These are phyloP conservation scores for Croton setiger DNA, from an alignment of 441 rosid genomes.

Conservation along the genomic window DNA sequence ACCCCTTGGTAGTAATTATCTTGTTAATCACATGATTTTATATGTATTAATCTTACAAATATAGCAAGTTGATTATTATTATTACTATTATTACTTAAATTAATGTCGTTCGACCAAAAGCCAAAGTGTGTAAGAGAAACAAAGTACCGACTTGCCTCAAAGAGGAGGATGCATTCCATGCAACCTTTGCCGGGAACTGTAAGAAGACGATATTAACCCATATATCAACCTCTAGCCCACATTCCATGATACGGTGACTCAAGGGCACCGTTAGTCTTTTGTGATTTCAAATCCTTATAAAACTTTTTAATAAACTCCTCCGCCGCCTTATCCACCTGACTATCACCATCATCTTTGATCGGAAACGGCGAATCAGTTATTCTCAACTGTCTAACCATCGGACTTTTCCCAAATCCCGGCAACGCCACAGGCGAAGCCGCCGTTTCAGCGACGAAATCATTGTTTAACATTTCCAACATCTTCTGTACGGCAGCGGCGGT, in stretches of 20 bases:
- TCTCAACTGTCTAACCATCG: slow-evolving; percentile 66
- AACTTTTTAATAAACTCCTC: slow-evolving; percentile 76
- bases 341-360: slow-evolving; percentile 48
- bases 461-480: slow-evolving; percentile 64
- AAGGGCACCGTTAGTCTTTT: slow-evolving; percentile 31
- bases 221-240: slow-evolving; percentile 28
- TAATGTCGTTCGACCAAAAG: background rate
- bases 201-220: background rate
- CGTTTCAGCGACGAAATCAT: slow-evolving; percentile 24
- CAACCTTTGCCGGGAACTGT: background rate
- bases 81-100: no score
- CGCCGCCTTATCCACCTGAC: slow-evolving; percentile 69
- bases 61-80: background rate
- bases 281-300: slow-evolving; percentile 53
- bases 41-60: background rate
- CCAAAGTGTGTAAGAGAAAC: slow-evolving; percentile 1
- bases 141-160: background rate
- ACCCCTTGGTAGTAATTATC: no score
- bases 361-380: slow-evolving; percentile 94
- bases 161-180: background rate
- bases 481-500: slow-evolving; percentile 49
- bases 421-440: slow-evolving; percentile 43
- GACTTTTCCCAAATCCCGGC: slow-evolving; percentile 62
- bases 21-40: background rate
- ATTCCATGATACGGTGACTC: slow-evolving; percentile 33